Conservation (phyloP, 345 rosid species). For the Dipteronia sinensis region DNA sequence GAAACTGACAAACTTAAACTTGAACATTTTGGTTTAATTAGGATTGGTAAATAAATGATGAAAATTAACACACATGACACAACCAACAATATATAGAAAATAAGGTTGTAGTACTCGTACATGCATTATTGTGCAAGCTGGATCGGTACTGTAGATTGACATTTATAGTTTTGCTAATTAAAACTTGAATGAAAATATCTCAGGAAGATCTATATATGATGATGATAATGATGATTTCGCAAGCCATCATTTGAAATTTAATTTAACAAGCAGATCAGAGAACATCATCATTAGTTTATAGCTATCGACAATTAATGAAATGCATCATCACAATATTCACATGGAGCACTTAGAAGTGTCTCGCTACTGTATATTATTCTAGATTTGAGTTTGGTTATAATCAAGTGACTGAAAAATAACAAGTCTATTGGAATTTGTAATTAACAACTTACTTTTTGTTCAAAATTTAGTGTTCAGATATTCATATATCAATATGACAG, state of each 20-base stretch:
- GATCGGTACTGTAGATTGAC: not conserved
- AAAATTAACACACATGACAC: not conserved
- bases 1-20: not conserved
- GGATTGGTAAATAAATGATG: not conserved
- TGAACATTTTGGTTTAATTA: not conserved
- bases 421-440: not conserved
- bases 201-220: not conserved
- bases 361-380: not conserved
- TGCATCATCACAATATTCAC: not conserved
- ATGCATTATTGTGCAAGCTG: not conserved
- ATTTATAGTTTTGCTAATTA: not conserved
- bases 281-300: conserved; percentile 10
- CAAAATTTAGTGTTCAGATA: not conserved
- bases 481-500: no score
- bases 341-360: not conserved
- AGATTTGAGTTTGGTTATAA: not conserved
- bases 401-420: not conserved
- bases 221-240: not conserved
- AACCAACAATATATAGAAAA: not conserved
- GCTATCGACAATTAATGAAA: not conserved
- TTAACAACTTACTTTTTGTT: not conserved
- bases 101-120: not conserved
- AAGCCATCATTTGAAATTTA: conserved; percentile 1
- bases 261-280: conserved; percentile 2
- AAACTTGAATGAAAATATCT: no score